phyloP scores from a whole-genome alignment of 1,284 basidiomycete species.

The Waitea zeae region DNA sequence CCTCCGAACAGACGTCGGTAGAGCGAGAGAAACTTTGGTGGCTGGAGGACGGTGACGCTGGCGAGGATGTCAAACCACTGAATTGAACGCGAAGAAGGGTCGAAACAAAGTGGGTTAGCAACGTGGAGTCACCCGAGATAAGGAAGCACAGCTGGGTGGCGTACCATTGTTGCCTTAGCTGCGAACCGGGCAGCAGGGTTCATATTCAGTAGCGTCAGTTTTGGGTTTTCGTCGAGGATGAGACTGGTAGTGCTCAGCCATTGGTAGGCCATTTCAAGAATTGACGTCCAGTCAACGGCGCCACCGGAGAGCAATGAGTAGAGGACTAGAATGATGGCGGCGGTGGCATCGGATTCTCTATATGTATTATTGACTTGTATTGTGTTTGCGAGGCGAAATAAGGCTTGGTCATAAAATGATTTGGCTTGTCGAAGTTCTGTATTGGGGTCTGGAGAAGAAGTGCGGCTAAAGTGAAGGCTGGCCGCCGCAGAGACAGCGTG shows the following conservation, averaged over 20 bases:
- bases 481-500: conserved; percentile 61
- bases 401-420: conserved; percentile 52
- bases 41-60: conserved; percentile 37
- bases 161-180: conserved; percentile 54
- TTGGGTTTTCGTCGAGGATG: conserved; percentile 41
- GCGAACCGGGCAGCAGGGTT: conserved; percentile 31
- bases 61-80: conserved; percentile 67
- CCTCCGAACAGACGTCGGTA: conserved; percentile 40
- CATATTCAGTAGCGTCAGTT: conserved; percentile 35
- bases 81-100: conserved; percentile 4
- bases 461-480: conserved; percentile 44
- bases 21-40: conserved; percentile 47
- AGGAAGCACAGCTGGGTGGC: conserved; percentile 9
- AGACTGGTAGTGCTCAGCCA: conserved; percentile 55
- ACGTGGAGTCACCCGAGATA: neutral
- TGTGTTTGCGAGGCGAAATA: conserved; percentile 29
- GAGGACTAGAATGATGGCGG: conserved; percentile 54
- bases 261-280: conserved; percentile 48
- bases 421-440: neutral
- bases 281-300: conserved; percentile 42
- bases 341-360: conserved; percentile 49
- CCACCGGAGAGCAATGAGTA: conserved; percentile 52
- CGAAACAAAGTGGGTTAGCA: conserved; percentile 3
- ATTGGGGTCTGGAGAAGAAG: conserved; percentile 35
- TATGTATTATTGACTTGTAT: conserved; percentile 32